Evolutionary conservation across 768 basidiomycete genomes (phyloP).

Genomic region (Leccinum subtestaceum): DNA sequence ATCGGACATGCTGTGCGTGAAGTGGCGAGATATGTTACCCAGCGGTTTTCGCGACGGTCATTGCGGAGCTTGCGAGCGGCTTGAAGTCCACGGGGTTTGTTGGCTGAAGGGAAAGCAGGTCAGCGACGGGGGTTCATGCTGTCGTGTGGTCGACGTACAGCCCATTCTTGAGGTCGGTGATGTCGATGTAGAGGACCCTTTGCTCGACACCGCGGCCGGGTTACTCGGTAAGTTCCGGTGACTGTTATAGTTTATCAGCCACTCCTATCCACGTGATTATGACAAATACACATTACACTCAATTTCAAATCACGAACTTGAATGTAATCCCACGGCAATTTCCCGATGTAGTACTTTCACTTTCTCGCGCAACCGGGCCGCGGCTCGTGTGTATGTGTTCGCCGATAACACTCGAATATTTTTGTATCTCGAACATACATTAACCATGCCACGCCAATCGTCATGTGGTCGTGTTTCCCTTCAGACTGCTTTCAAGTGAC

Average conservation of each 20-base stretch:
- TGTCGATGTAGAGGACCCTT: conserved; percentile 39
- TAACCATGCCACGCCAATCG: not conserved
- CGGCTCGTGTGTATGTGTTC: not conserved
- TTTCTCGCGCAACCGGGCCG: conserved; percentile 7
- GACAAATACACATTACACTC: not conserved
- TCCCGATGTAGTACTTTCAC: not conserved
- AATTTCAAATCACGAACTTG: not conserved
- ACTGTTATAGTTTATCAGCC: conserved; percentile 44
- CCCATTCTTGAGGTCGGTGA: conserved; percentile 71
- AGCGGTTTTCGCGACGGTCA: conserved; percentile 92
- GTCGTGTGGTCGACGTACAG: conserved; percentile 55
- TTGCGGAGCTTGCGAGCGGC: conserved; percentile 98
- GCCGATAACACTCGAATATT: not conserved
- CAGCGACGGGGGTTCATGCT: conserved; percentile 2
- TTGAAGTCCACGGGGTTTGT: conserved; percentile 99
- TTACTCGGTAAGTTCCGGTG: conserved; percentile 31
- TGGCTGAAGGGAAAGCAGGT: conserved; percentile 50
- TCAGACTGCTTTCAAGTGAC: not conserved
- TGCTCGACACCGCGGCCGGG: conserved; percentile 2
- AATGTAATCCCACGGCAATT: no score
- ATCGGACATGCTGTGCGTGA: conserved; percentile 2
- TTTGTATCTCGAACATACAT: conserved; percentile 3
- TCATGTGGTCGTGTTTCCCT: not conserved
- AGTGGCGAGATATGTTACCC: conserved; percentile 55
- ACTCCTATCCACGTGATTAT: conserved; percentile 16